Base-by-base conservation (phyloP, 805 yeast species). In the Pichia scutulata region DNA sequence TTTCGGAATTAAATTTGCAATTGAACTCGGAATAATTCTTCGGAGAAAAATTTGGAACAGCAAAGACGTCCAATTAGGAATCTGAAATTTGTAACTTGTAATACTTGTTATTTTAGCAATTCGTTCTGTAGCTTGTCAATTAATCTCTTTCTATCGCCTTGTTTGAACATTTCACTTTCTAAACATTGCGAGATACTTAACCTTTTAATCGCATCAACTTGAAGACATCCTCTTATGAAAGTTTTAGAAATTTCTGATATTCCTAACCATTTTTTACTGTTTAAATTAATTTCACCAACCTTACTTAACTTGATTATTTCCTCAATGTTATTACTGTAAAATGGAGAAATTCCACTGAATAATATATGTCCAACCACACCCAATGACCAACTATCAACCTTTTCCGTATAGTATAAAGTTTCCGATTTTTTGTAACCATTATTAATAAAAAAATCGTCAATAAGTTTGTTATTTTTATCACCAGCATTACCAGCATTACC, bases 371-470 rank as follows among this genome's bases (percentile, higher is more conserved):
- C 58, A 16, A 82, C 74, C 0, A 83, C 75, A 0, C 89, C 89
- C 4, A 83, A 57, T 1, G 89, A 82, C 89, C 89, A 83, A 39
- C 81, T 62, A 62, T 83, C 89, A 59, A 86, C 81, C 57, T 78
- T 79, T 28, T 64, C 66, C 52, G 73, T 76, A 57, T 82, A 81
- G 13, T 25, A 33, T 33, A 33, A 4, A 3, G 10, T 28, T 6
- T 13, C 19, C 10, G 37, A 5, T 33, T n/a, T 14, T n/a, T 16
- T 3, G 16, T n/a, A 3, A 7, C 14, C 30, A n/a, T 33, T 33
- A 9, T 28, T 36, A 14, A 28, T 33, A 18, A 48, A 48, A 39
- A 48, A 48, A 37, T 48, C 50, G 8, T 41, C 43, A 14, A 39
- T 39, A 22, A 18, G 8, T 16, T 47, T 23, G n/a, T 7, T n/a